Percentiles rank a stretch among this genome's conserved stretches.
phyloP scores from a whole-genome alignment of 2,329 filamentous ascomycete species.

The Fusarium oxysporum region DNA sequence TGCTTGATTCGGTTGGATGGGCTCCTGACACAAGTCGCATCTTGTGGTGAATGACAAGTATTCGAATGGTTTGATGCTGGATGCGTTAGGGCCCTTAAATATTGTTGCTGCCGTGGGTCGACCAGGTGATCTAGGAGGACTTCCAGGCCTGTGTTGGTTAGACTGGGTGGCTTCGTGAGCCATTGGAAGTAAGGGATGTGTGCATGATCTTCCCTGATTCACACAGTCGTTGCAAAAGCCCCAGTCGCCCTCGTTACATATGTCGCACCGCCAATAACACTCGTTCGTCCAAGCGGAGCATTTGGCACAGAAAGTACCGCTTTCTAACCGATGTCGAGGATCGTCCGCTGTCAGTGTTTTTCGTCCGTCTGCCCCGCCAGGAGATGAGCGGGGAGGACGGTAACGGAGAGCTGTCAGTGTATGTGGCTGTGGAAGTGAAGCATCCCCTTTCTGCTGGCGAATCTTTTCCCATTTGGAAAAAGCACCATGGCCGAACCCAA shows the following conservation, averaged over 20 bases:
- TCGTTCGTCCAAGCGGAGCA: conserved; percentile 81
- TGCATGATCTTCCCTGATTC: conserved; percentile 83
- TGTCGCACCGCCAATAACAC: conserved; percentile 89
- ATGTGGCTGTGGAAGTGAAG: conserved; percentile 63
- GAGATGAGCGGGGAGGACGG: conserved; percentile 59
- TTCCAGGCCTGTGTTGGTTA: conserved; percentile 52
- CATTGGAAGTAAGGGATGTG: conserved; percentile 82
- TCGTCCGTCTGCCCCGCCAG: conserved; percentile 65
- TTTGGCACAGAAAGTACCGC: conserved; percentile 84
- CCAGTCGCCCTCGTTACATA: conserved; percentile 94
- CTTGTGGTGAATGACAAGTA: conserved; percentile 78
- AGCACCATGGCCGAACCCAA: conserved; percentile 83
- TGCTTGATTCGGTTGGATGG: conserved; percentile 75
- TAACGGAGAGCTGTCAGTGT: conserved; percentile 70
- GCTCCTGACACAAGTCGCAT: conserved; percentile 81
- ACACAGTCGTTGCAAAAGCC: conserved; percentile 92
- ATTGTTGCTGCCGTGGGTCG: conserved; percentile 61
- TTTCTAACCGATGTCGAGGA: conserved; percentile 75
- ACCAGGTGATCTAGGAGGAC: conserved; percentile 56
- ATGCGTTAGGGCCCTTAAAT: conserved; percentile 59
- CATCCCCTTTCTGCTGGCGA: conserved; percentile 52
- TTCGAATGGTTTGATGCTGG: conserved; percentile 67
- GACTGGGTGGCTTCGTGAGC: conserved; percentile 65
- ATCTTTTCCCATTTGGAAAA: conserved; percentile 73
- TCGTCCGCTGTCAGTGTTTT: conserved; percentile 74